A percentile compares a stretch with the other conserved stretches of the same genome.
These are phyloP conservation scores for Pichia sp. DNA, from an alignment of 1,139 yeast genomes.

Conservation along the genomic window DNA sequence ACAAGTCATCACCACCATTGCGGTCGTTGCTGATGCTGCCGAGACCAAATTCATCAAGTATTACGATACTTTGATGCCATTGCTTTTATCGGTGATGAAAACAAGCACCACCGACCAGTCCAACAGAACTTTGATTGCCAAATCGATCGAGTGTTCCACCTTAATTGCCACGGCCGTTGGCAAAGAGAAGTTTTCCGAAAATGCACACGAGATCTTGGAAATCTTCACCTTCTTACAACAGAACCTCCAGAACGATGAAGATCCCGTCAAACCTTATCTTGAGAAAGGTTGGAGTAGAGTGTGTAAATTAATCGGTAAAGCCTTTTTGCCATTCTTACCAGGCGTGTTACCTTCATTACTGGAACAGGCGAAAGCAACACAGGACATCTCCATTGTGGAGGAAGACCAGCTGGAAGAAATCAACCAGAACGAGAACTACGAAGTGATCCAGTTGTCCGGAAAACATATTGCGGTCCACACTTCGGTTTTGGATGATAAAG, in stretches of 20 bases:
- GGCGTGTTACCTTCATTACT: constrained; percentile 86
- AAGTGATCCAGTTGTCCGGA: constrained; percentile 84
- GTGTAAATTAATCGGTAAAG: constrained; percentile 77
- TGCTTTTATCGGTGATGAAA: constrained; percentile 68
- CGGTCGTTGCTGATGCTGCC: constrained; percentile 98
- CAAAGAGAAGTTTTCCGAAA: constrained; percentile 74
- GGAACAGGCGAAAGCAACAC: constrained; percentile 79
- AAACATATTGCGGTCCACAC: constrained; percentile 93
- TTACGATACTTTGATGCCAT: constrained; percentile 91
- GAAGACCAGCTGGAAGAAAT: constrained; percentile 82
- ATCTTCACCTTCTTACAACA: constrained; percentile 70
- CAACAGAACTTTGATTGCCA: constrained; percentile 76
- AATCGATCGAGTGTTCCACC: constrained; percentile 92
- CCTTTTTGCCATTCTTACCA: constrained; percentile 79
- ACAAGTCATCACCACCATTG: constrained; percentile 93
- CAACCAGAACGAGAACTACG: constrained; percentile 90
- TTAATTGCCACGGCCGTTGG: constrained; percentile 97
- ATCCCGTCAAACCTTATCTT: constrained; percentile 78
- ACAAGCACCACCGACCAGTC: constrained; percentile 69
- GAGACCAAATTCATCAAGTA: constrained; percentile 81
- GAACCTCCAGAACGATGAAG: constrained; percentile 48
- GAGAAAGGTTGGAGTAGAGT: constrained; percentile 97
- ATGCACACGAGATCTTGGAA: constrained; percentile 66
- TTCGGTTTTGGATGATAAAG: constrained; percentile 85
- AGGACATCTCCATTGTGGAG: constrained; percentile 80